Percentiles rank a stretch among this genome's conserved stretches.
These are phyloP conservation scores for Lepidium didymum DNA, from an alignment of 345 rosid species.

Conservation along the genomic window DNA sequence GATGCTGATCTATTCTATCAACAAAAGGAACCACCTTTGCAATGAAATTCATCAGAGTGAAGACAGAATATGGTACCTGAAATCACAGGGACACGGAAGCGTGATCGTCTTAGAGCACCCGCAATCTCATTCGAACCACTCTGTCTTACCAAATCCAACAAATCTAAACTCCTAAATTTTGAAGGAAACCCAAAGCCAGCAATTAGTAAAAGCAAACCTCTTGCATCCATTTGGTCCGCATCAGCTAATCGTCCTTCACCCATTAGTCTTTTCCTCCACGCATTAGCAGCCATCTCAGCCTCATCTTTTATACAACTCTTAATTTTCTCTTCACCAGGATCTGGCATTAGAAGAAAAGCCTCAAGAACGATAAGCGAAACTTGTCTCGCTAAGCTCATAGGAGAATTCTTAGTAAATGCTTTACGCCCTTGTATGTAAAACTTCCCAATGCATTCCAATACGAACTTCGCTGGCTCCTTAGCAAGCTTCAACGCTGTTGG, in stretches of 20 bases:
- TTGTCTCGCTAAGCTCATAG: conserved; percentile 40
- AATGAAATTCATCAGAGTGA: neutral
- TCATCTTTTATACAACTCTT: conserved; percentile 27
- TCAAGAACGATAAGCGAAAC: conserved; percentile 56
- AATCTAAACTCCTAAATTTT: conserved; percentile 38
- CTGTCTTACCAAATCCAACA: conserved; percentile 45
- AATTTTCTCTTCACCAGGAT: conserved; percentile 5
- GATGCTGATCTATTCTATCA: neutral
- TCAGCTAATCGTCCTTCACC: conserved; percentile 51
- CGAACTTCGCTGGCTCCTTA: conserved; percentile 54
- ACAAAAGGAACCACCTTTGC: conserved; percentile 1
- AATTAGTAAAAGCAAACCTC: conserved; percentile 60
- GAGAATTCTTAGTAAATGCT: conserved; percentile 44
- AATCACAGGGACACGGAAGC: conserved; percentile 35
- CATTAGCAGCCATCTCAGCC: conserved; percentile 44
- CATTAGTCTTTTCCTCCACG: conserved; percentile 62
- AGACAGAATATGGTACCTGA: conserved; percentile 39
- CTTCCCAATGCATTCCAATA: conserved; percentile 62
- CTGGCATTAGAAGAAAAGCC: conserved; percentile 36
- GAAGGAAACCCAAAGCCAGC: conserved; percentile 64
- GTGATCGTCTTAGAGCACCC: conserved; percentile 40
- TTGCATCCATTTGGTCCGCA: conserved; percentile 50
- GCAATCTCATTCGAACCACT: conserved; percentile 38
- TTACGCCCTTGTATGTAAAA: conserved; percentile 53
- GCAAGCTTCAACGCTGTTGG: conserved; percentile 50